Evolutionary conservation across 768 basidiomycete species (phyloP).

Genomic region (Boletus eberwhitei): DNA sequence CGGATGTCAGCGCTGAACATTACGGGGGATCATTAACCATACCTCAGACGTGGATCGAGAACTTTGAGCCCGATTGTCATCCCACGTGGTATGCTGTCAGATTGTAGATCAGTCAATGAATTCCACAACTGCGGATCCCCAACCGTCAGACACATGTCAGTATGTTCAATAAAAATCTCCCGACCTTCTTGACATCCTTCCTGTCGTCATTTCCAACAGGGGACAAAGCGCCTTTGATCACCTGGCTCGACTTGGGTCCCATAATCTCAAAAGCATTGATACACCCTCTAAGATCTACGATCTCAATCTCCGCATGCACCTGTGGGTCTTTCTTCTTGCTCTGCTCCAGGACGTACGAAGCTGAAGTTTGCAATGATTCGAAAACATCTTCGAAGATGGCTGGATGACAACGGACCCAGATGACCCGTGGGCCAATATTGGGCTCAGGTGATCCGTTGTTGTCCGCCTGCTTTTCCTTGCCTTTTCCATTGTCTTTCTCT

Average conservation of each 20-base stretch:
- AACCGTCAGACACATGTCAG: constrained; percentile 1
- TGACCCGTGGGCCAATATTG: constrained; percentile 33
- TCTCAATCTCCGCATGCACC: constrained; percentile 45
- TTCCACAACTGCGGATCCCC: constrained; percentile 46
- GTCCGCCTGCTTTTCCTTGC: constrained; percentile 34
- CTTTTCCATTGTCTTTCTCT: constrained; percentile 12
- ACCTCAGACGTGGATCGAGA: constrained; percentile 86
- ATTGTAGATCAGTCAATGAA: constrained; percentile 53
- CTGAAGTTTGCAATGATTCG: constrained; percentile 46
- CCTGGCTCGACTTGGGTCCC: constrained; percentile 79
- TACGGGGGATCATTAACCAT: constrained; percentile 17
- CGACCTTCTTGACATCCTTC: constrained; percentile 58
- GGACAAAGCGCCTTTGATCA: constrained; percentile 61
- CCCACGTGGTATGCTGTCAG: constrained; percentile 66
- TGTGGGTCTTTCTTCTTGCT: constrained; percentile 24
- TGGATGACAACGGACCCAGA: constrained; percentile 85
- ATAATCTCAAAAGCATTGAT: constrained; percentile 85
- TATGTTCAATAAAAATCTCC: background rate
- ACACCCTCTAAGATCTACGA: constrained; percentile 67
- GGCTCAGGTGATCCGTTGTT: constrained; percentile 5
- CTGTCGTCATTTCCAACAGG: constrained; percentile 48
- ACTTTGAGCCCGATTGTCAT: constrained; percentile 79
- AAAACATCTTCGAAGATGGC: constrained; percentile 59
- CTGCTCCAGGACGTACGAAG: constrained; percentile 47
- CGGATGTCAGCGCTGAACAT: background rate